phyloP scores from a whole-genome alignment of 768 basidiomycete species.

The Fistulinella prunicolor region DNA sequence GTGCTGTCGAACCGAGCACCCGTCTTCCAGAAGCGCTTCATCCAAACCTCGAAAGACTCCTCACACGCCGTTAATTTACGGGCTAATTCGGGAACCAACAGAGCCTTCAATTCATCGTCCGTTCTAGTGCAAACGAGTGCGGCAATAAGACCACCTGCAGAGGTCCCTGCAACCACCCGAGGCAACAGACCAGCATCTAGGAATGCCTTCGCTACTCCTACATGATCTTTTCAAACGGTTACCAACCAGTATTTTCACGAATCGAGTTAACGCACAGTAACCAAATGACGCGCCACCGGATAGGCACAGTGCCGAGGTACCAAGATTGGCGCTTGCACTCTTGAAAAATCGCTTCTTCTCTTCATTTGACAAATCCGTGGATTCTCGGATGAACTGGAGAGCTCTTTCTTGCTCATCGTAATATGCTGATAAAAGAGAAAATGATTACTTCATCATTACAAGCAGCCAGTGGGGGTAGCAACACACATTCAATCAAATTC shows the following conservation, averaged over 20 bases:
- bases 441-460: constrained; percentile 1
- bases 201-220: constrained; percentile 91
- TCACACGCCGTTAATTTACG: constrained; percentile 79
- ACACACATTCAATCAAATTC: constrained; percentile 77
- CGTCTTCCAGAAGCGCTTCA: constrained; percentile 71
- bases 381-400: constrained; percentile 71
- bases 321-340: constrained; percentile 83
- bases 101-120: constrained; percentile 74
- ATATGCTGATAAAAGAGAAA: constrained; percentile 54
- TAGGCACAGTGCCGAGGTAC: constrained; percentile 88
- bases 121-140: constrained; percentile 83
- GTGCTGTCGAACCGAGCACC: constrained; percentile 96
- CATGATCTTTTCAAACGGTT: constrained; percentile 55
- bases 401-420: constrained; percentile 74
- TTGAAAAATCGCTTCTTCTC: constrained; percentile 94
- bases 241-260: background rate
- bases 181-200: constrained; percentile 84
- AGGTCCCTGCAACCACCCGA: constrained; percentile 91
- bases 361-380: constrained; percentile 69
- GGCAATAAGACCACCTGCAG: constrained; percentile 82
- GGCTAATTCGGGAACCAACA: constrained; percentile 83
- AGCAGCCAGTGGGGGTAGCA: background rate
- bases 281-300: constrained; percentile 96
- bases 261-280: constrained; percentile 62
- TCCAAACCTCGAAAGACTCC: constrained; percentile 70